Base-by-base conservation (phyloP, 139 green algal species). In the Tetradesmus lagerheimii region DNA sequence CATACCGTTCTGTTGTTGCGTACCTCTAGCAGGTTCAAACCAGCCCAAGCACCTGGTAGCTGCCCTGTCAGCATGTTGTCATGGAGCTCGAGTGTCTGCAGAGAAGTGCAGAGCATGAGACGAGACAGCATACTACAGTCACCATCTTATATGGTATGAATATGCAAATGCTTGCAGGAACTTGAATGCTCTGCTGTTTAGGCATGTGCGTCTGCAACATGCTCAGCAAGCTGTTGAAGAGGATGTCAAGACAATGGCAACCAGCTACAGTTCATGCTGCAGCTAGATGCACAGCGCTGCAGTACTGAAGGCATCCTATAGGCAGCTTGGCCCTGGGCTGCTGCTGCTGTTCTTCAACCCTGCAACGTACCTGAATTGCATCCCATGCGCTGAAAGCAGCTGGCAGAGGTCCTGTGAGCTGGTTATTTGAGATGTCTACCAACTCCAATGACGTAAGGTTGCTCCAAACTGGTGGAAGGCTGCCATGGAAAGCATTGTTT, bases 21-120 rank as follows among this genome's bases (percentile, higher is more conserved):
- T 4, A 78, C 82, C 82, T 87, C 35, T 35, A 87, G 82, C 20
- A 79, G 82, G 35, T 78, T 87, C 53, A 87, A 38, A 25, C 82
- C 37, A 38, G 82, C 82, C 82, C 82, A 87, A 18, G 57, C 37
- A 27, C 23, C 53, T 27, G 82, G 82, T 25, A 87, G 57, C 23
- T n/a, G 82, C 0, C 82, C 53, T 29, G 53, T 78, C 0, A 87
- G 57, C 12, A 27, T 20, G 57, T 87, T 87, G 53, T 79, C 15
- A 35, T 87, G 82, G 20, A 87, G 53, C 20, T 87, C 82, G n/a
- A 87, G 53, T 20, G 34, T 75, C 53, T 87, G 82, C 57, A 31
- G 57, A 23, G 31, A 31, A 71, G 14, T 5, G 50, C 57, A 31
- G 57, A 20, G 0, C 0, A 71, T 20, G 31, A 5, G 23, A 23